Evolutionary conservation across 257 asterid species (phyloP).

Genomic region (Solanum commersonii): DNA sequence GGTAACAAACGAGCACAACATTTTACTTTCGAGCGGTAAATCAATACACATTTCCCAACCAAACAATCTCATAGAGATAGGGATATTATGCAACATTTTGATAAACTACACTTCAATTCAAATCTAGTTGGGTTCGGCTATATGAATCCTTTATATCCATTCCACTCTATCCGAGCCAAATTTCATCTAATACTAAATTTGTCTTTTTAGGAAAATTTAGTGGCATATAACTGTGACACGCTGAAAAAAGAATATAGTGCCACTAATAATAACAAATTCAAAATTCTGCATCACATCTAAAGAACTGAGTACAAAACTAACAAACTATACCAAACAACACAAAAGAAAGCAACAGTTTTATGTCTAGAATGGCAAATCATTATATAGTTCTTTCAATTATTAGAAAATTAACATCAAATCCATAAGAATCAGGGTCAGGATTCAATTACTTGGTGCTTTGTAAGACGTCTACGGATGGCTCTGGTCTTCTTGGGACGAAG

Average conservation of each 20-base stretch:
- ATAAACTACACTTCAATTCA: background rate
- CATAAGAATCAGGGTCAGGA: background rate
- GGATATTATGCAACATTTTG: background rate
- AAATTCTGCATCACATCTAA: background rate
- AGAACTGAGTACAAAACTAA: background rate
- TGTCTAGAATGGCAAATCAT: background rate
- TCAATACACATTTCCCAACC: too few relatives aligned
- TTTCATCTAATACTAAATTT: background rate
- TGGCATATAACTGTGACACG: background rate
- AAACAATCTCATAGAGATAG: too few relatives aligned
- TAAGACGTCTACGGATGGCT: conserved; percentile 50
- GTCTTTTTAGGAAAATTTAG: background rate
- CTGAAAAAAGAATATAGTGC: background rate
- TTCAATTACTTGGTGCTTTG: conserved; percentile 50
- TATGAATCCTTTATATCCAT: background rate
- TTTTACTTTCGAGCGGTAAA: background rate
- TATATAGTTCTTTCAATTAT: background rate
- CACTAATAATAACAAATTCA: background rate
- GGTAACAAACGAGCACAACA: background rate
- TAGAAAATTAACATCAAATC: background rate
- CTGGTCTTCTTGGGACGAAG: background rate
- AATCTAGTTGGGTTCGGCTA: background rate
- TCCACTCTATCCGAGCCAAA: background rate
- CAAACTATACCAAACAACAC: background rate
- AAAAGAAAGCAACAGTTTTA: background rate